These are phyloP conservation scores for Penicillium paradoxum DNA, from an alignment of 495 filamentous ascomycete species.

Conservation along the genomic window DNA sequence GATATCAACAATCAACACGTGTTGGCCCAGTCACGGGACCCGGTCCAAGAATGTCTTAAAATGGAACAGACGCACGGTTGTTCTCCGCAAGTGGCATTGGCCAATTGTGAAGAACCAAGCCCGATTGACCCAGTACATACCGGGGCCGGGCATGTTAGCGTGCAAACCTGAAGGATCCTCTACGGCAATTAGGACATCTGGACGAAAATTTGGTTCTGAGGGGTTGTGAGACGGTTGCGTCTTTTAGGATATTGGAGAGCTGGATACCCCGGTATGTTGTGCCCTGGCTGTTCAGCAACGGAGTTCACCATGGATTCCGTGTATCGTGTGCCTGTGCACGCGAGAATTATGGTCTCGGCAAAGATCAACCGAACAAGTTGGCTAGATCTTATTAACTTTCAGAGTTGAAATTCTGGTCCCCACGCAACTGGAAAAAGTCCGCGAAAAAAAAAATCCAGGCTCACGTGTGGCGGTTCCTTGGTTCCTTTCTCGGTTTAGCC, in stretches of 20 bases:
- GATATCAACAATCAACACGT: neutral
- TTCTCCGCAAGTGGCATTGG: neutral
- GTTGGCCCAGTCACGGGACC: neutral
- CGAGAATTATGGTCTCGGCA: too few relatives aligned
- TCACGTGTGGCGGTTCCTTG: constrained; percentile 4
- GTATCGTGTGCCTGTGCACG: too few relatives aligned
- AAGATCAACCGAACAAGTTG: neutral
- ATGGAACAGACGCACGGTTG: neutral
- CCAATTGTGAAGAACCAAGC: neutral
- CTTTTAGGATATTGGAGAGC: too few relatives aligned
- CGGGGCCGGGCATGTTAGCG: neutral
- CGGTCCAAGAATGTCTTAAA: neutral
- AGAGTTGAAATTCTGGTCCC: too few relatives aligned
- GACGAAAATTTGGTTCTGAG: neutral
- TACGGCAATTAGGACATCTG: neutral
- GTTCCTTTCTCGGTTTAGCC: constrained; percentile 7
- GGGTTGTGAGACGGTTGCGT: neutral
- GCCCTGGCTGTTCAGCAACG: too few relatives aligned
- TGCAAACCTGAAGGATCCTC: neutral
- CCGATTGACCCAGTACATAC: neutral
- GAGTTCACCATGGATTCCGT: too few relatives aligned
- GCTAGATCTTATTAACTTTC: neutral
- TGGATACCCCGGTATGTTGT: too few relatives aligned
- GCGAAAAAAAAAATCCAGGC: neutral
- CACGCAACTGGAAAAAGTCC: too few relatives aligned